Base-by-base conservation (phyloP, 768 basidiomycete genomes). In the Leucocoprinus sp. region DNA sequence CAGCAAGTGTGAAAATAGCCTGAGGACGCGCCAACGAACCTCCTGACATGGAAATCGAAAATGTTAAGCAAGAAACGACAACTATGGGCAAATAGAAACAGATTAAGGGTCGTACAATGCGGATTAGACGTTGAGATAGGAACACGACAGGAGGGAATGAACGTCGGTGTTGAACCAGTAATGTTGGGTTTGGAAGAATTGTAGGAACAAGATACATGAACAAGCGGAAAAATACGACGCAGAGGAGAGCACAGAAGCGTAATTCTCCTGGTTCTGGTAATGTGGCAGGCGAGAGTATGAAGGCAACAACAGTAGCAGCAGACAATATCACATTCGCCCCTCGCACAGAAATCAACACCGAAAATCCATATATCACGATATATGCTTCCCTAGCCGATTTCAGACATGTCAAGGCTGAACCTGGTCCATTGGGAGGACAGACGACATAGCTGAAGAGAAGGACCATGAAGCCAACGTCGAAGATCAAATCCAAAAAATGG, bases 71-170 rank as follows among this genome's bases (percentile, higher is more conserved):
- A 7, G 70, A 58, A 2, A 75, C 38, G 14, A 77, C 37, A n/a
- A 73, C 52, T 2, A 67, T 61, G 0, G 78, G 78, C 17, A 75
- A 51, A 57, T 77, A 77, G 53, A 75, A 75, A 5, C 67, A 35
- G 3, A 68, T 33, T 4, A 69, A 55, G 0, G 76, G 74, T 14
- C 61, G 46, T 35, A 72, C 53, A 14, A 69, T 58, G 24, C 58
- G 57, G 2, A 56, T 55, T n/a, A 75, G 48, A 12, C 66, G 65
- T 42, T 62, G 59, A 35, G 52, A 55, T 4, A 80, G 51, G 26
- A 78, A 61, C 9, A 63, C 57, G 1, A 70, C 65, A 8, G 77
- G 60, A 2, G 78, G 76, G 6, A 80, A 53, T n/a, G 57, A 56
- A 14, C 50, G 51, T 1, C 64, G 59, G 17, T 64, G 63, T n/a